A percentile compares a stretch with the other conserved stretches of the same genome.
These are phyloP conservation scores for Irpex sp. DNA, from an alignment of 1,284 basidiomycete species.

Conservation along the genomic window DNA sequence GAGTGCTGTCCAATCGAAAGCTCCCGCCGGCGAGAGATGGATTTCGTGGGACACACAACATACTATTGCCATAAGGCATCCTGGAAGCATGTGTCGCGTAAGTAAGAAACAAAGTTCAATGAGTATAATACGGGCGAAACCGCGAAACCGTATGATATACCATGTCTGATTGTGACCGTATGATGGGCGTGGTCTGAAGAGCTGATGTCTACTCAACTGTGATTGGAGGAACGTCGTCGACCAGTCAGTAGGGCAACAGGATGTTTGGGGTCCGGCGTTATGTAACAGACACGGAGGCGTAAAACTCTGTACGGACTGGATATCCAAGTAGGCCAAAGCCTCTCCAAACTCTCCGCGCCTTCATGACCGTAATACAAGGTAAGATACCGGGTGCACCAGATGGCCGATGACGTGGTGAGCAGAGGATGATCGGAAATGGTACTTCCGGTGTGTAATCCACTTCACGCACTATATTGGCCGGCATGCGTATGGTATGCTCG, in stretches of 20 bases:
- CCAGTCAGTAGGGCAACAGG: background rate
- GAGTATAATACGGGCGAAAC: background rate
- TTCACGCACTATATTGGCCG: background rate
- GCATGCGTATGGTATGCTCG: background rate
- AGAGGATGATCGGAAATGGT: background rate
- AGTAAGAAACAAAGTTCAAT: background rate
- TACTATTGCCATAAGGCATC: background rate
- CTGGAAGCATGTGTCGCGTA: background rate
- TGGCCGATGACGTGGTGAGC: background rate
- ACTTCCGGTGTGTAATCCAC: background rate
- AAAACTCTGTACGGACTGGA: background rate
- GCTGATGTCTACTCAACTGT: background rate
- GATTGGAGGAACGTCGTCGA: background rate
- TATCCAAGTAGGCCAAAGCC: background rate
- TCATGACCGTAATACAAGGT: background rate
- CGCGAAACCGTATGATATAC: background rate
- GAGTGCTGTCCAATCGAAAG: no score
- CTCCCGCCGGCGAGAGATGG: no score
- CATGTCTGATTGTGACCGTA: background rate
- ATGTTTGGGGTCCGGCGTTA: background rate
- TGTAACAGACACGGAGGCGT: background rate
- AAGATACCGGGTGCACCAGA: background rate
- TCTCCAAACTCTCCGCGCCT: background rate
- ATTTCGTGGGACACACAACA: no score
- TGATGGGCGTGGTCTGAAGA: background rate